Conservation (phyloP, 805 yeast genomes). For the Candida mattraensis region DNA sequence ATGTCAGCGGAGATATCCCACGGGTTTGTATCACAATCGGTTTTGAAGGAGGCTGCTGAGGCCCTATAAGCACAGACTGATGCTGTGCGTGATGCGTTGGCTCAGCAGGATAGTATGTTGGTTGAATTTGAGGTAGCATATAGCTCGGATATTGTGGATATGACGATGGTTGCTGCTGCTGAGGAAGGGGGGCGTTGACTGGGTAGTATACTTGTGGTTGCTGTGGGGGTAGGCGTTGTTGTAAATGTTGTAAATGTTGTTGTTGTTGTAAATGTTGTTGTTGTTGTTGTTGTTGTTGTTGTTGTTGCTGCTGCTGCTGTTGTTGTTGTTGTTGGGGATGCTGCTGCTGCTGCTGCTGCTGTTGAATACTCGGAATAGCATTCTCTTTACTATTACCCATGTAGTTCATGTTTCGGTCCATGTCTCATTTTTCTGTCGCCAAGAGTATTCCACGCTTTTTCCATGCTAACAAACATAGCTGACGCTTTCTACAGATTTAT, state of each 20-base stretch:
- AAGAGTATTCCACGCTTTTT: too few relatives aligned
- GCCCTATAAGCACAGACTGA: slow-evolving; percentile 4
- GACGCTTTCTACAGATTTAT: too few relatives aligned
- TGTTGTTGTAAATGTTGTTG: slow-evolving; percentile 9
- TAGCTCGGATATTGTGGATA: too few relatives aligned
- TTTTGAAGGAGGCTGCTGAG: slow-evolving; percentile 9
- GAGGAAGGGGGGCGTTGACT: too few relatives aligned
- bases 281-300: slow-evolving; percentile 8
- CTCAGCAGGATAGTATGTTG: too few relatives aligned
- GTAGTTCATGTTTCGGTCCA: slow-evolving; percentile 4
- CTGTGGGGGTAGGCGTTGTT: slow-evolving; percentile 2
- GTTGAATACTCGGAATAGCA: too few relatives aligned
- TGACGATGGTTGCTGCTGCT: too few relatives aligned
- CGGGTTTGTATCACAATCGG: slow-evolving; percentile 11
- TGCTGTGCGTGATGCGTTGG: too few relatives aligned
- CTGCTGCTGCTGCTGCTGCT: slow-evolving; percentile 7
- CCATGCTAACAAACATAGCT: too few relatives aligned
- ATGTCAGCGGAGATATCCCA: slow-evolving; percentile 24
- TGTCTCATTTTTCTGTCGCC: slow-evolving; percentile 4
- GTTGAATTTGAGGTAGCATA: slow-evolving; percentile 5
- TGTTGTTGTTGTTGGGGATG: slow-evolving; percentile 6
- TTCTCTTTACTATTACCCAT: not conserved
- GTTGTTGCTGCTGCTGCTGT: slow-evolving; percentile 9
- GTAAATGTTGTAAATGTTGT: slow-evolving; percentile 6
- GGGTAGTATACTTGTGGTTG: too few relatives aligned